Evolutionary conservation across 1,284 basidiomycete genomes (phyloP), one percentile per base, ranked within the genome.

Genomic region (Singerocomus rubriflavus): DNA sequence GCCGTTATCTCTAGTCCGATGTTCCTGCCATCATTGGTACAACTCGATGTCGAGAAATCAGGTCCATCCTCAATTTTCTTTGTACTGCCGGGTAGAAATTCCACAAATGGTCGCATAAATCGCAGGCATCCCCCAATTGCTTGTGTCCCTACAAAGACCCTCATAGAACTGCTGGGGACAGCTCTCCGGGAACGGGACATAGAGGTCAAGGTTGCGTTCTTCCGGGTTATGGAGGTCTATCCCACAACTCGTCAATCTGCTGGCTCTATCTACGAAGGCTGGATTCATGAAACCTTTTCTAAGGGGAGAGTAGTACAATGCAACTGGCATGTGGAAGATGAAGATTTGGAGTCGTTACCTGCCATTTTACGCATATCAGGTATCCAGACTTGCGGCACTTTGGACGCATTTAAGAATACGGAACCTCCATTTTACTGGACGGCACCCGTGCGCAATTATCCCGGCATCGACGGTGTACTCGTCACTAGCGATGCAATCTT

Each of bases 281-380:
- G 54, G 54, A 40, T 53, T n/a, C 36, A 56, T 30, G 13, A 8
- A n/a, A 50, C 26, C 21, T 6, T 47, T 11, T 13, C 13, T 13
- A 25, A 29, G 0, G 16, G 14, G 31, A 7, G 4, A 3, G 4
- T 1, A 11, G 31, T 50, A 13, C 0, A 8, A 0, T 48, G 33
- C 32, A 26, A 35, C 0, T 35, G 31, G 36, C 4, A 13, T 5
- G 3, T 21, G 4, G 21, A 21, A 21, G 21, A 21, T 21, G 4
- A 21, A 1, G 16, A 21, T 12, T 7, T 1, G 10, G 2, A 3
- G 7, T 6, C 1, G 11, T 21, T 21, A 12, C 21, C 36, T 37
- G 13, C 36, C 6, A 16, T 3, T 5, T 3, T 35, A 16, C 43
- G 5, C n/a, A 16, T 21, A 13, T 6, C 27, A 3, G 9, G 6